Percentiles rank a stretch among this genome's conserved stretches.
phyloP scores from a whole-genome alignment of 2,329 filamentous ascomycete genomes.

The Immersiporthe knoxdaviesiana region DNA sequence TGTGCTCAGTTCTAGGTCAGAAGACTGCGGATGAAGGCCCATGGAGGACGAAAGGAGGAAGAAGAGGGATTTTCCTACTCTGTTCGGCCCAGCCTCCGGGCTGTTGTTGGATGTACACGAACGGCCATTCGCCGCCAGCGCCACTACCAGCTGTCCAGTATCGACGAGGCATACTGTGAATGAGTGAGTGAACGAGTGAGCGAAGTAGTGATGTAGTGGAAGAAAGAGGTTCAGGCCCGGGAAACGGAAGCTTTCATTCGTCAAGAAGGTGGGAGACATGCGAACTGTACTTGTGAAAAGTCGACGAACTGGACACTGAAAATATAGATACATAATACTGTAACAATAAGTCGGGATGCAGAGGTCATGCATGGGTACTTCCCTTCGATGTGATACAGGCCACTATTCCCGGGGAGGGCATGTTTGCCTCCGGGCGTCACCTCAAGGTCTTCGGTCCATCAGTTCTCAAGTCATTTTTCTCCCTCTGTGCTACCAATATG shows the following conservation, averaged over 20 bases:
- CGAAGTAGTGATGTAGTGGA: no score
- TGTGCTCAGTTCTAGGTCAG: background rate
- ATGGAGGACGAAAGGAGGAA: background rate
- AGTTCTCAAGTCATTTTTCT: background rate
- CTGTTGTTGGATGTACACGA: conserved; percentile 21
- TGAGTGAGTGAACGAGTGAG: background rate
- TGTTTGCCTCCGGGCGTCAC: conserved; percentile 23
- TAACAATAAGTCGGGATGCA: no score
- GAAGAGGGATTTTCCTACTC: conserved; percentile 10
- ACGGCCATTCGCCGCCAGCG: conserved; percentile 13
- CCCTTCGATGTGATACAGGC: background rate
- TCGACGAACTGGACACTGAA: background rate
- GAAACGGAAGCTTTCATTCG: background rate
- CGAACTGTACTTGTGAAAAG: background rate
- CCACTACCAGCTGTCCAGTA: conserved; percentile 7
- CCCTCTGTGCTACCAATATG: background rate
- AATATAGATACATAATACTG: no score
- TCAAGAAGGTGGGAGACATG: background rate
- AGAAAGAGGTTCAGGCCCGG: no score
- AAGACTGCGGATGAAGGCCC: background rate
- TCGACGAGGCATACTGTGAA: conserved; percentile 20
- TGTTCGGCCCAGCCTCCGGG: conserved; percentile 26
- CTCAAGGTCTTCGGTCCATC: background rate
- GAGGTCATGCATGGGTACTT: background rate
- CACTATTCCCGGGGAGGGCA: background rate